Percentiles rank a stretch among this genome's conserved stretches.
phyloP scores from a whole-genome alignment of 1,139 yeast genomes.

The Yamadazyma atmosphaerica region DNA sequence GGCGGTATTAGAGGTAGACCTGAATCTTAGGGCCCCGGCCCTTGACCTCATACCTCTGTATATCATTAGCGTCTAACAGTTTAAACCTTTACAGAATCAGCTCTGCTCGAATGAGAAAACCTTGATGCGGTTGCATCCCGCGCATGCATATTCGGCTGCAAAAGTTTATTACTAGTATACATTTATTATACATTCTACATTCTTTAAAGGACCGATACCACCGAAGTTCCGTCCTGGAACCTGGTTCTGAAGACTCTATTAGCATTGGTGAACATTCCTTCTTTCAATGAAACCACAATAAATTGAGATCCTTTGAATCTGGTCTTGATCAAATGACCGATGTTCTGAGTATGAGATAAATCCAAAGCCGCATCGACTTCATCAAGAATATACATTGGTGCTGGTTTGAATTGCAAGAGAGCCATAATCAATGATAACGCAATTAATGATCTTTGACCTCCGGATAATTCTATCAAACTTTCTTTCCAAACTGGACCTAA shows the following conservation, averaged over 20 bases:
- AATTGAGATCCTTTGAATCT: conserved; percentile 95
- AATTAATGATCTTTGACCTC: conserved; percentile 94
- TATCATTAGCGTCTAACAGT: background rate
- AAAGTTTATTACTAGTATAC: background rate
- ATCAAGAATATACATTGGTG: conserved; percentile 96
- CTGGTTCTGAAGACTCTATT: conserved; percentile 90
- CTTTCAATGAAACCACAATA: conserved; percentile 93
- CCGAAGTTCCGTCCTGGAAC: conserved; percentile 95
- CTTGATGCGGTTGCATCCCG: no score
- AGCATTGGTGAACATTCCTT: conserved; percentile 98
- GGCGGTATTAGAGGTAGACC: background rate
- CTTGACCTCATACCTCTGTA: background rate
- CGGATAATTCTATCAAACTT: conserved; percentile 90
- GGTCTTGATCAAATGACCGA: conserved; percentile 94
- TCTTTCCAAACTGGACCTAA: conserved; percentile 96
- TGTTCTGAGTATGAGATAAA: conserved; percentile 94
- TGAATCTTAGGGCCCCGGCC: background rate
- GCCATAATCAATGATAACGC: conserved; percentile 92
- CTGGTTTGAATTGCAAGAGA: conserved; percentile 89
- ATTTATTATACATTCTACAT: background rate
- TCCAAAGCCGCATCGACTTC: conserved; percentile 99
- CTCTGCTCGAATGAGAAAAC: no score
- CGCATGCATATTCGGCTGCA: no score
- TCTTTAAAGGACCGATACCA: conserved; percentile 55
- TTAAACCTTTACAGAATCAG: no score